phyloP scores from a whole-genome alignment of 208 protist species.

The Novymonas esmeraldas region DNA sequence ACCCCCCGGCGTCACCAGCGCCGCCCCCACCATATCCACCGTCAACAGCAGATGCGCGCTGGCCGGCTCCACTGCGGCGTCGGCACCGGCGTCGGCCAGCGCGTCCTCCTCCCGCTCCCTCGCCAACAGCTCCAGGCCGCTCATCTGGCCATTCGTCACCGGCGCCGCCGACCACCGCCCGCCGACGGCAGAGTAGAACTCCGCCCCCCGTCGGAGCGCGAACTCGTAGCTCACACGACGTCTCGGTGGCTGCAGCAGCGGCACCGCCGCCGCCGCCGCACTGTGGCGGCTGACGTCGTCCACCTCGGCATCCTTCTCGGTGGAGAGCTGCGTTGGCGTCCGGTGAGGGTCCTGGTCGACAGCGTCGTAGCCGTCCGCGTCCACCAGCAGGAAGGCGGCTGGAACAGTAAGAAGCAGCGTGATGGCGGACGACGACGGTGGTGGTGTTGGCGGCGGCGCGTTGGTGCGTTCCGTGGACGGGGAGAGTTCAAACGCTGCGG shows the following conservation, averaged over 20 bases:
- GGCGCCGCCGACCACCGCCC: constrained; percentile 23
- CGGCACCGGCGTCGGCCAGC: neutral
- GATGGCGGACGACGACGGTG: neutral
- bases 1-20: neutral
- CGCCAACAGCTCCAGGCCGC: constrained; percentile 16
- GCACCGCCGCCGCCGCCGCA: neutral
- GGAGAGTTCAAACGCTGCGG: neutral
- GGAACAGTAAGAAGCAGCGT: constrained; percentile 11
- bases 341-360: neutral
- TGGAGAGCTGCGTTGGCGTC: neutral
- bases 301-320: neutral
- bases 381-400: neutral
- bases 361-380: neutral
- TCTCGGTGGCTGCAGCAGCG: neutral
- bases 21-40: constrained; percentile 5
- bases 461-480: neutral
- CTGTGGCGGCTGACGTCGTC: too few relatives aligned
- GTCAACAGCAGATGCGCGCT: constrained; percentile 14
- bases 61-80: neutral
- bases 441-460: neutral
- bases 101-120: constrained; percentile 1
- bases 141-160: constrained; percentile 24
- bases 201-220: constrained; percentile 17
- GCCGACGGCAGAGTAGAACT: constrained; percentile 25
- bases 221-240: constrained; percentile 16